Evolutionary conservation across 2,329 filamentous ascomycete genomes (phyloP), one percentile per base, ranked within the genome.

Genomic region (Phoma herbarum): DNA sequence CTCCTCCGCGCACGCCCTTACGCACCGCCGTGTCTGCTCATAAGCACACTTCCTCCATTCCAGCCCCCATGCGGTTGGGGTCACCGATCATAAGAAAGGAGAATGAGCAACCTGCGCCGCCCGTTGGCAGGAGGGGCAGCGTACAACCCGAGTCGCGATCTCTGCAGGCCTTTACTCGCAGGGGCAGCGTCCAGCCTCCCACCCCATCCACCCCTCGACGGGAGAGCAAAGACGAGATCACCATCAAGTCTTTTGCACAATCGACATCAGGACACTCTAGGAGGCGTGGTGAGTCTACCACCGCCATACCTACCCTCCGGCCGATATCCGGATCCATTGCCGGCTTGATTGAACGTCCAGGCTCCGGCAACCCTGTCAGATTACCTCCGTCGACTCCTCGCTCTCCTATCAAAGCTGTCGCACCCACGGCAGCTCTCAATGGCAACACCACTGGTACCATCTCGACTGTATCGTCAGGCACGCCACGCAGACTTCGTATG

Each of bases 291-390:
- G 78, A 81, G 43, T 79, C 75, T 12, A 64, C 79, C 20, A 82
- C 83, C 7, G 78, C 76, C 63, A 85, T 86, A 57, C 83, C 84
- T 6, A 81, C 79, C 35, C 74, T 82, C 52, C 43, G 56, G n/a
- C 56, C 56, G 1, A 73, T 67, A 41, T 83, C 73, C 81, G 71
- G 72, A 18, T 53, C 59, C 2, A 60, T 66, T 16, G 70, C 74
- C 14, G 80, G 89, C 80, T 69, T 86, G 0, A 78, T 78, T 6
- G 81, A 83, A 63, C 78, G 80, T 18, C 78, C 78, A 8, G 80
- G 75, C n/a, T 78, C 79, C n/a, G 81, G 78, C n/a, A 83, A 83
- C 63, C 79, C 80, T 2, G 78, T 84, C 59, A 89, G 87, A 65
- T 81, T 92, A 31, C 87, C 90, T 11, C 83, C 78, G 11, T 65